phyloP scores from a whole-genome alignment of 78 protist genomes.

The Pigoraptor vietnamica region DNA sequence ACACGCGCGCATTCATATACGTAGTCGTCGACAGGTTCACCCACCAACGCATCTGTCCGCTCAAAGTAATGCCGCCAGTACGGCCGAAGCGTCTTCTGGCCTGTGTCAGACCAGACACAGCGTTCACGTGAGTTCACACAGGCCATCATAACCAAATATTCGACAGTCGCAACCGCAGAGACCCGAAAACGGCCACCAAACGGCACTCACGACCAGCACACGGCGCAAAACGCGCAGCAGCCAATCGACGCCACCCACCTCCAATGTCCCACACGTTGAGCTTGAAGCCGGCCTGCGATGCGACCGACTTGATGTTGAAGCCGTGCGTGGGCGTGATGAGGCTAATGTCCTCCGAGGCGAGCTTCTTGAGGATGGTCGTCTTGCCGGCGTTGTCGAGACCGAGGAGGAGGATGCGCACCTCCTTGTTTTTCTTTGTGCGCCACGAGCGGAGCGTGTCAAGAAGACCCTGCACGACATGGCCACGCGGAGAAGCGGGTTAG shows the following conservation, averaged over 20 bases:
- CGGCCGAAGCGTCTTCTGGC: constrained; percentile 74
- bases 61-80: constrained; percentile 81
- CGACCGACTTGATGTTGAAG: constrained; percentile 72
- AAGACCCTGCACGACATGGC: constrained; percentile 44
- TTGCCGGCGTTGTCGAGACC: constrained; percentile 68
- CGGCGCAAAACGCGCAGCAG: no score
- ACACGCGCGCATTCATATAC: not conserved
- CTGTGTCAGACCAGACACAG: constrained; percentile 85
- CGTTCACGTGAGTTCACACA: not conserved
- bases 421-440: constrained; percentile 76
- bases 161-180: no score
- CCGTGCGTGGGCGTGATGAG: constrained; percentile 89
- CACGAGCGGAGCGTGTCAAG: constrained; percentile 47
- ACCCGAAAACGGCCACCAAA: no score
- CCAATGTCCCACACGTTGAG: constrained; percentile 98
- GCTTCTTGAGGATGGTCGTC: constrained; percentile 87
- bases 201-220: no score
- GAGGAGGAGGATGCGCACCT: constrained; percentile 86
- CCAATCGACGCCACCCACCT: no score
- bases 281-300: constrained; percentile 45
- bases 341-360: constrained; percentile 83
- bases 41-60: constrained; percentile 47
- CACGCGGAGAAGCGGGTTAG: not conserved
- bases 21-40: constrained; percentile 57
- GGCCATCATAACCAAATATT: no score